Evolutionary conservation across 129 eudicot species (phyloP).

Genomic region (Smallanthus sonchifolius): DNA sequence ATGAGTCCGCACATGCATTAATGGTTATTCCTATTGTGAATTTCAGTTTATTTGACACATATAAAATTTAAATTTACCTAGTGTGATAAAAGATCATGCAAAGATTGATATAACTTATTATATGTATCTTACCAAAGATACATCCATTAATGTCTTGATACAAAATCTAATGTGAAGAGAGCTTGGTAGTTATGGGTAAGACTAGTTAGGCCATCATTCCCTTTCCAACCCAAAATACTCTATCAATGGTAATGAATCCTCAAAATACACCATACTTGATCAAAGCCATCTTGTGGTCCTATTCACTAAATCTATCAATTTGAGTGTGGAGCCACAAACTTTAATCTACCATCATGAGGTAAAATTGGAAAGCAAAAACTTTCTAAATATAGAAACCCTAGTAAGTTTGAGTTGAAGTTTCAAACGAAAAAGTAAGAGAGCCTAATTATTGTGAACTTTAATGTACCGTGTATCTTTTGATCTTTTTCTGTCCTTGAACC

Average conservation of each 20-base stretch:
- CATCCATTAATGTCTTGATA: constrained; percentile 24
- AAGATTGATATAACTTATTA: constrained; percentile 20
- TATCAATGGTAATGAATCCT: constrained; percentile 27
- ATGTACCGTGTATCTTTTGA: constrained; percentile 25
- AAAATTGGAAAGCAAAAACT: constrained; percentile 23
- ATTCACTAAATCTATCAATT: constrained; percentile 33
- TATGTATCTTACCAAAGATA: constrained; percentile 32
- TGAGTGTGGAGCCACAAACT: constrained; percentile 33
- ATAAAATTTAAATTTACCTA: constrained; percentile 1
- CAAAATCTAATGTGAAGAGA: constrained; percentile 14
- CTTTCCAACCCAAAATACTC: constrained; percentile 28
- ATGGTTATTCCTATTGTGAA: too few species aligned
- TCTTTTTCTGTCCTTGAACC: constrained; percentile 15
- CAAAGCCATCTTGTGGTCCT: constrained; percentile 52
- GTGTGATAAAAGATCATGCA: constrained; percentile 16
- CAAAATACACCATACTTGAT: constrained; percentile 49
- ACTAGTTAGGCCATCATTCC: constrained; percentile 36
- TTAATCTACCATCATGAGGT: constrained; percentile 28
- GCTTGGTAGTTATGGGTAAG: constrained; percentile 34
- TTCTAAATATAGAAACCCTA: constrained; percentile 38
- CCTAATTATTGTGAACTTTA: constrained; percentile 32
- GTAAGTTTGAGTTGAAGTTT: constrained; percentile 29
- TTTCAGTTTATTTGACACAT: too few species aligned
- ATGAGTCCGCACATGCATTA: neutral
- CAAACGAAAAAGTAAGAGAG: constrained; percentile 24